Conservation (phyloP, 2,329 filamentous ascomycete genomes). For the Fusarium tuaranense region DNA sequence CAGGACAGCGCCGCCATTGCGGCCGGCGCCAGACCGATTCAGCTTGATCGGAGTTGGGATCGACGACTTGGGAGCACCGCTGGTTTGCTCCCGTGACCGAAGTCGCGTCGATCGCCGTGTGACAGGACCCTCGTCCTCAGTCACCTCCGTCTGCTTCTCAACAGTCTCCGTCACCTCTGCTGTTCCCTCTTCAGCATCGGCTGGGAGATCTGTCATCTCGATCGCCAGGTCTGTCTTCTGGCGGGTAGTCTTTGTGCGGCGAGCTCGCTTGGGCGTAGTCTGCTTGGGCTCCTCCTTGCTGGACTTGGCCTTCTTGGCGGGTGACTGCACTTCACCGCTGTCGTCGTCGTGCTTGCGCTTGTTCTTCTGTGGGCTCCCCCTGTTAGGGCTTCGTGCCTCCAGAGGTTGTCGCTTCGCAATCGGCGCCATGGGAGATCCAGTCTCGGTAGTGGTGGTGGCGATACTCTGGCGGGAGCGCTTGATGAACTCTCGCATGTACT, state of each 20-base stretch:
- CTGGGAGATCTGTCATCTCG: constrained; percentile 27
- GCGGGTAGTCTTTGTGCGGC: constrained; percentile 33
- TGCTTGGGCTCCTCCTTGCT: constrained; percentile 20
- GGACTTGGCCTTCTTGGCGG: constrained; percentile 33
- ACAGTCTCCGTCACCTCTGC: neutral
- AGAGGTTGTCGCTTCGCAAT: constrained; percentile 46
- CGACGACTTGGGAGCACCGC: constrained; percentile 45
- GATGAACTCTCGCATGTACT: constrained; percentile 52
- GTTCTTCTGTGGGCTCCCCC: constrained; percentile 47
- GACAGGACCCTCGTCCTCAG: constrained; percentile 17
- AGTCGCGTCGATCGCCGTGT: constrained; percentile 51
- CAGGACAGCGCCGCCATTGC: constrained; percentile 33
- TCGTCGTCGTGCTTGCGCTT: constrained; percentile 49
- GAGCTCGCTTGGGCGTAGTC: constrained; percentile 41
- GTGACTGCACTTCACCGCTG: constrained; percentile 29
- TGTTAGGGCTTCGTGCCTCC: constrained; percentile 51
- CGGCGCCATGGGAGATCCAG: constrained; percentile 47
- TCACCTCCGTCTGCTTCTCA: constrained; percentile 25
- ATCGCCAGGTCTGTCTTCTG: constrained; percentile 25
- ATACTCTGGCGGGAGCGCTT: constrained; percentile 48
- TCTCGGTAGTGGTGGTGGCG: constrained; percentile 45
- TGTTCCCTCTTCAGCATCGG: constrained; percentile 1
- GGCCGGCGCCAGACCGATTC: constrained; percentile 41
- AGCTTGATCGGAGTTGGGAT: constrained; percentile 52
- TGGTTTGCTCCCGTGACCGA: constrained; percentile 33